Conservation (phyloP, 768 basidiomycete genomes). For the Arthromyces matolae region DNA sequence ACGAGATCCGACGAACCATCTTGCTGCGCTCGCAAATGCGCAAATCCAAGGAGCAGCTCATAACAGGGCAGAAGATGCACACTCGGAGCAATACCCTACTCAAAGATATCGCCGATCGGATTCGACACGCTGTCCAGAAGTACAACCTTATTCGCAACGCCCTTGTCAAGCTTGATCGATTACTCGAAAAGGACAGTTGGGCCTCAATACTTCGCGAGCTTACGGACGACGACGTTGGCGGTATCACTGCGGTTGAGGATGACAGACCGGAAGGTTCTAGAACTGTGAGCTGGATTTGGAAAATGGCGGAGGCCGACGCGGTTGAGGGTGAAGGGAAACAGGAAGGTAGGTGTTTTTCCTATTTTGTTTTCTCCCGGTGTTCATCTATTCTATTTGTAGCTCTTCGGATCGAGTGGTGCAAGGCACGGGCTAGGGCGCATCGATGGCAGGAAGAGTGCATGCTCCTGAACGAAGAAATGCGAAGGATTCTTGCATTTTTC, state of each 20-base stretch:
- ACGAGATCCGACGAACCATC: constrained; percentile 26
- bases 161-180: neutral
- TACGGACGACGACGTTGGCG: neutral
- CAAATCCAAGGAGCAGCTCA: constrained; percentile 26
- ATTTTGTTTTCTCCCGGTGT: neutral
- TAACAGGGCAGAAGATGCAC: constrained; percentile 23
- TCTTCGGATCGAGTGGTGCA: constrained; percentile 27
- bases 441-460: constrained; percentile 33
- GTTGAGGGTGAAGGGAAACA: constrained; percentile 2
- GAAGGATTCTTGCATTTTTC: constrained; percentile 16
- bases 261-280: neutral
- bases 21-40: constrained; percentile 25
- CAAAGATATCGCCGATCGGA: neutral
- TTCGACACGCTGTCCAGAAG: neutral
- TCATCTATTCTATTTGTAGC: neutral
- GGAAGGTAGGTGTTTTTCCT: neutral
- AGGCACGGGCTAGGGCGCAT: constrained; percentile 23
- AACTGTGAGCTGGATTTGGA: constrained; percentile 3
- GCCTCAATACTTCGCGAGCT: neutral
- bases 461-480: constrained; percentile 33
- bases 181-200: neutral
- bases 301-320: neutral
- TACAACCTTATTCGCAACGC: neutral
- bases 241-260: constrained; percentile 1
- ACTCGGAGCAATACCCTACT: constrained; percentile 21